Base-by-base conservation (phyloP, 768 basidiomycete genomes). In the Suillus hirtellus region DNA sequence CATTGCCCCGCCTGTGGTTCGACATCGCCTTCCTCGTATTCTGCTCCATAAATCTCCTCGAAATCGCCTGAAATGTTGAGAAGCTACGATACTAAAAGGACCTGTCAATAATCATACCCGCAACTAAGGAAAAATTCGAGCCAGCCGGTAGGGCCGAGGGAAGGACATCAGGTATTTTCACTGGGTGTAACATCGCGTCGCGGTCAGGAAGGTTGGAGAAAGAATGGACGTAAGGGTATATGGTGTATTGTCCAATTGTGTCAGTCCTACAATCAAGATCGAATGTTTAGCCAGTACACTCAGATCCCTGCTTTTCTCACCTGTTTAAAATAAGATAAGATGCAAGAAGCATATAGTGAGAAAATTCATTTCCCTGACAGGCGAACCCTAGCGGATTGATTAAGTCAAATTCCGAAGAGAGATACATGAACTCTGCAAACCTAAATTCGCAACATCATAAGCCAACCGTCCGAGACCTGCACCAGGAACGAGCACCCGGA, bases 301-400 rank as follows among this genome's bases (percentile, higher is more conserved):
- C 19, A 31, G 2, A 21, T 54, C 27, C 4, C 37, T 17, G n/a
- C 15, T 59, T 27, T 44, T 52, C 83, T 11, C 68, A 94, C 95
- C 84, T 84, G 72, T 98, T 99, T 56, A 98, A 79, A 21, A 97
- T 87, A 72, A 90, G 92, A 71, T 89, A 89, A 4, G 96, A 97
- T 2, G 91, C 81, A 5, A 98, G 85, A 14, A 99, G 83, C 95
- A 96, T 96, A 75, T 93, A 94, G 67, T 96, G 91, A 38, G 93
- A 95, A 73, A 97, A 97, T 75, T 99, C 96, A 72, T 97, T 97
- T 24, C 92, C 95, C 75, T 96, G 95, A 66, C 91, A 94, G 1
- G 90, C 77, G 68, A 95, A 98, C 4, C 95, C 95, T 95, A 65
- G 0, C 15, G 6, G 17, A 49, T n/a, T 17, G 54, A 60, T 61